These are phyloP conservation scores for Neopestalotiopsis clavispora DNA, from an alignment of 2,329 filamentous ascomycete genomes.

Conservation along the genomic window DNA sequence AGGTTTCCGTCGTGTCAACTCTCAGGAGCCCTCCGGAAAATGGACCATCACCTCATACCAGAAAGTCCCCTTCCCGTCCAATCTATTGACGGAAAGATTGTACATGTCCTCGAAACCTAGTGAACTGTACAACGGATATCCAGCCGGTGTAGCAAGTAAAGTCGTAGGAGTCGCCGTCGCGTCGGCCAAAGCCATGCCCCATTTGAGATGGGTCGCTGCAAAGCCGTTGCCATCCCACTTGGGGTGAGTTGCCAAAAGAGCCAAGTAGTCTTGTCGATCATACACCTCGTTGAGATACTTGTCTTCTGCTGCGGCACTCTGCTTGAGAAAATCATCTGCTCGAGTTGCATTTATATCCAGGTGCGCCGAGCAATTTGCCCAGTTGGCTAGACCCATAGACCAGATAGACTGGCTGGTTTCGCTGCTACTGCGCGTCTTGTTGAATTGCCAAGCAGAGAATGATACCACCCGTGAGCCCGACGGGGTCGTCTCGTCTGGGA, in stretches of 20 bases:
- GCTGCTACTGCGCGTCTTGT: not conserved
- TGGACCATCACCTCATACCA: constrained; percentile 10
- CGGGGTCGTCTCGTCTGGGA: not conserved
- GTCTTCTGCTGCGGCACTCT: not conserved
- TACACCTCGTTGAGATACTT: constrained; percentile 14
- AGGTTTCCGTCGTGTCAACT: too few relatives aligned
- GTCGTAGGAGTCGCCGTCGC: not conserved
- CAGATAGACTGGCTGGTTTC: not conserved
- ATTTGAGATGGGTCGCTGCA: constrained; percentile 8
- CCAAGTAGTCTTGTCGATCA: constrained; percentile 4
- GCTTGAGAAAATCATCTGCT: not conserved
- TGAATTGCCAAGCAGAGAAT: constrained; percentile 2
- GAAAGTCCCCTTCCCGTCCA: not conserved
- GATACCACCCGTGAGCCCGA: constrained; percentile 2
- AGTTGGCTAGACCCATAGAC: not conserved
- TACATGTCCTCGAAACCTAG: constrained; percentile 4
- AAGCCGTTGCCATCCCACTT: constrained; percentile 16
- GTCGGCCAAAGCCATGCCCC: constrained; percentile 11
- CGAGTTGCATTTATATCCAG: constrained; percentile 8
- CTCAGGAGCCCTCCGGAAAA: not conserved
- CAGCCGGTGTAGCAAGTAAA: not conserved
- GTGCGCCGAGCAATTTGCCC: constrained; percentile 8
- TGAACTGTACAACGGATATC: constrained; percentile 9
- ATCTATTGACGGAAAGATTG: constrained; percentile 6
- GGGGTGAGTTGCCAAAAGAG: constrained; percentile 7